phyloP scores from a whole-genome alignment of 768 basidiomycete genomes.

The Pleurotus platypus region DNA sequence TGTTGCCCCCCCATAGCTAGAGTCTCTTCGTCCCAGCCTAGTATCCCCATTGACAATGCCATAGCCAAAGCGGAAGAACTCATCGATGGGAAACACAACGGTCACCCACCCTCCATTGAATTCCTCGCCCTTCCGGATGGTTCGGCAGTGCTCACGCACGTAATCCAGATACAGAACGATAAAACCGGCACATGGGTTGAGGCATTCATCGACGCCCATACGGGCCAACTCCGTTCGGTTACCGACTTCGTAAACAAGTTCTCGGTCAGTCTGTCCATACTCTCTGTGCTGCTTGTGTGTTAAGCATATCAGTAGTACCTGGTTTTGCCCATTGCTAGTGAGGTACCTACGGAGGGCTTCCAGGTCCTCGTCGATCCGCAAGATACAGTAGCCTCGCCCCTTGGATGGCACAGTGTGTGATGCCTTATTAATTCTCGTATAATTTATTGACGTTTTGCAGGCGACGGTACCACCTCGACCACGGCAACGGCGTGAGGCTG shows the following conservation, averaged over 20 bases:
- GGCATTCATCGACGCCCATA: constrained; percentile 55
- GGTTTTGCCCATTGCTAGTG: constrained; percentile 48
- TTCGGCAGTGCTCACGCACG: constrained; percentile 33
- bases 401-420: constrained; percentile 46
- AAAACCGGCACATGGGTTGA: constrained; percentile 45
- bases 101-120: constrained; percentile 32
- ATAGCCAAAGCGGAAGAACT: constrained; percentile 33
- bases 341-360: constrained; percentile 48
- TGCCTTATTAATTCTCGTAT: not conserved
- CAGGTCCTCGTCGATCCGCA: constrained; percentile 47
- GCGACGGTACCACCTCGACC: constrained; percentile 16
- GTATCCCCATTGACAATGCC: constrained; percentile 28
- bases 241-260: constrained; percentile 49
- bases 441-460: not conserved
- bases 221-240: constrained; percentile 43
- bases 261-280: constrained; percentile 21
- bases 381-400: constrained; percentile 50
- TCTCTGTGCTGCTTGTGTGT: not conserved
- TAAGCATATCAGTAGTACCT: constrained; percentile 26
- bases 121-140: constrained; percentile 37
- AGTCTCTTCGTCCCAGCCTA: constrained; percentile 30
- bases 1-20: constrained; percentile 11
- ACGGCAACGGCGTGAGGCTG: constrained; percentile 14
- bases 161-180: constrained; percentile 29
- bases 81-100: constrained; percentile 37